Evolutionary conservation across 2,329 filamentous ascomycete genomes (phyloP).

Genomic region (Epicoccum sorghinum): DNA sequence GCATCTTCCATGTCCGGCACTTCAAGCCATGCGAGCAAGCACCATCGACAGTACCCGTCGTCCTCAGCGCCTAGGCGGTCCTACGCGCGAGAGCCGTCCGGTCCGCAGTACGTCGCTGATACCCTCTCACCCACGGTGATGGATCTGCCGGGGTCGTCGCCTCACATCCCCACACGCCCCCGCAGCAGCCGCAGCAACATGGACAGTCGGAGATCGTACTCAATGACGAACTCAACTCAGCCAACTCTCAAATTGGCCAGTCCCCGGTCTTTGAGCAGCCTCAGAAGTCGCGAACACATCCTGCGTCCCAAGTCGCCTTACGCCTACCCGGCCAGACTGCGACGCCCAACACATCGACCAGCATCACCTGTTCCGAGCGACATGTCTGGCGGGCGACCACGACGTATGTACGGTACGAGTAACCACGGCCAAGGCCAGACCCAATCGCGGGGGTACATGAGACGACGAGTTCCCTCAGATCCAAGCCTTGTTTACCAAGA

Average conservation of each 20-base stretch:
- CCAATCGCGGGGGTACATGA: slow-evolving; percentile 17
- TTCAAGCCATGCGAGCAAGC: slow-evolving; percentile 47
- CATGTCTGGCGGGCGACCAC: slow-evolving; percentile 25
- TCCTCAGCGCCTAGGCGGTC: slow-evolving; percentile 48
- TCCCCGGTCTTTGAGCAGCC: slow-evolving; percentile 53
- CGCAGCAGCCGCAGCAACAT: slow-evolving; percentile 27
- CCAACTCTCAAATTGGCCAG: slow-evolving; percentile 46
- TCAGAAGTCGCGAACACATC: slow-evolving; percentile 49
- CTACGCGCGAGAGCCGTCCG: slow-evolving; percentile 50
- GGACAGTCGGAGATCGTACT: slow-evolving; percentile 51
- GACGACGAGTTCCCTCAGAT: slow-evolving; percentile 34
- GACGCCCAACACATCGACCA: slow-evolving; percentile 50
- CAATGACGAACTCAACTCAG: slow-evolving; percentile 44
- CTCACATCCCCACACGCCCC: slow-evolving; percentile 26
- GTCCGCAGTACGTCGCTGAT: slow-evolving; percentile 49
- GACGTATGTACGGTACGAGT: slow-evolving; percentile 24
- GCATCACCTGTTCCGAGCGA: slow-evolving; percentile 55
- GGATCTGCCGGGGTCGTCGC: slow-evolving; percentile 39
- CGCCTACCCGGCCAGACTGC: slow-evolving; percentile 51
- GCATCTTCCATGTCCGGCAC: slow-evolving; percentile 51
- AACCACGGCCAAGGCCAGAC: slow-evolving; percentile 11
- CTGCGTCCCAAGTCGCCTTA: slow-evolving; percentile 49
- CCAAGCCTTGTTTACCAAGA: slow-evolving; percentile 32
- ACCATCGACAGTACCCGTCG: slow-evolving; percentile 46
- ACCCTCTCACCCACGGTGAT: slow-evolving; percentile 44